These are phyloP conservation scores for Lyophyllum semitale DNA, from an alignment of 768 basidiomycete species.

Conservation along the genomic window DNA sequence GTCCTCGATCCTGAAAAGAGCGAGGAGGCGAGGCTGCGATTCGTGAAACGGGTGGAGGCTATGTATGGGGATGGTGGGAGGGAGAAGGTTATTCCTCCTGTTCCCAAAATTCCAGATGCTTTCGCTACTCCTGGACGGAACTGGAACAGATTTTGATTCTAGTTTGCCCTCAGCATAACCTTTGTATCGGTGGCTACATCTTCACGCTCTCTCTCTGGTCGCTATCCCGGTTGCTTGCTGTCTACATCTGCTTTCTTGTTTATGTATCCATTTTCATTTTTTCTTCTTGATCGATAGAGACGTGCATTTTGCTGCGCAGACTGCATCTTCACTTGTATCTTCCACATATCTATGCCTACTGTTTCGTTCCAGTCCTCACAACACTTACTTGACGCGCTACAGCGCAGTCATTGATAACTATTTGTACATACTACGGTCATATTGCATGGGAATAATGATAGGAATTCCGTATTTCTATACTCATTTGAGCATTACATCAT, in stretches of 20 bases:
- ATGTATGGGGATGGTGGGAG: slow-evolving; percentile 46
- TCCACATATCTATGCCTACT: neutral
- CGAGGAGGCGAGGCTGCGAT: slow-evolving; percentile 46
- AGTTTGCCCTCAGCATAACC: slow-evolving; percentile 10
- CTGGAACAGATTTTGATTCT: slow-evolving; percentile 32
- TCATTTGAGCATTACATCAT: no score
- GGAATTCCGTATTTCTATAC: no score
- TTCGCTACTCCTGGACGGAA: slow-evolving; percentile 25
- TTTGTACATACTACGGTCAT: neutral
- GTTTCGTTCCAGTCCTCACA: no score
- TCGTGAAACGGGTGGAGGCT: slow-evolving; percentile 52
- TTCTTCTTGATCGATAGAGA: neutral
- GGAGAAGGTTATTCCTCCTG: slow-evolving; percentile 41
- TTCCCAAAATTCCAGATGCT: slow-evolving; percentile 42
- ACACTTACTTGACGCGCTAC: neutral
- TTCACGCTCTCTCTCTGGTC: neutral
- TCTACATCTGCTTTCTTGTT: neutral
- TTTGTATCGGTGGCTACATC: neutral
- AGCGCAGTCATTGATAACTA: neutral
- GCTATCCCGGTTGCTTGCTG: slow-evolving; percentile 6
- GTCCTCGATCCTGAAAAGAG: slow-evolving; percentile 57
- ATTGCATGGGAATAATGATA: neutral
- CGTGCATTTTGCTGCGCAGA: slow-evolving; percentile 13
- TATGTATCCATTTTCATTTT: neutral
- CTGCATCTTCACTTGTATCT: slow-evolving; percentile 2